Base-by-base conservation (phyloP, 768 basidiomycete species). In the Termitomyces sp. region DNA sequence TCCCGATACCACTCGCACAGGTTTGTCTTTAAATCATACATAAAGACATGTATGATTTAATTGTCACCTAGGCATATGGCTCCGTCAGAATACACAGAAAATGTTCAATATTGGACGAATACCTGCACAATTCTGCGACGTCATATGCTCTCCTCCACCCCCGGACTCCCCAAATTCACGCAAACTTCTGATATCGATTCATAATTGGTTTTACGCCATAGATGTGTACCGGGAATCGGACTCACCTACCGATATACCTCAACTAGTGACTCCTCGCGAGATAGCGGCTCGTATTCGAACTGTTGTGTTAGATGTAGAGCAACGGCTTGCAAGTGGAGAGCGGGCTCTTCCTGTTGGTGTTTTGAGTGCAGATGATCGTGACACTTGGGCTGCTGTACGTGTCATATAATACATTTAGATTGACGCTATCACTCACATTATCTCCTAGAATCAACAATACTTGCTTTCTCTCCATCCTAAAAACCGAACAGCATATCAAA, bases 91-190 rank as follows among this genome's bases (percentile, higher is more conserved):
- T 42, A 78, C 79, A 1, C 73, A 80, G 4, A 82, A 76, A 59
- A 78, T 89, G 72, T 98, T 92, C 77, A 90, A 91, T 65, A 77
- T 81, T 29, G 86, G 81, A 34, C 87, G 95, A 25, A 80, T 94
- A 37, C 95, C 95, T 2, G 77, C 81, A 44, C 75, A 67, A 3
- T 72, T 71, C 40, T 88, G 84, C 59, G 95, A 98, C 70, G 71
- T 73, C 11, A 72, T 90, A 50, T 83, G 85, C 19, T 71, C 78
- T 23, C 65, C 71, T 1, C 80, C 84, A 1, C 63, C 77, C 2
- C 61, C 75, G 2, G 67, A 75, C 23, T 73, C 80, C 9, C 76
- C 78, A 21, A 68, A 75, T 37, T 77, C 87, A 25, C 78, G 78
- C 3, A 84, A 84, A 62, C 71, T 95, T 44, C 74, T 89, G 23